Percentiles rank a stretch among this genome's conserved stretches.
phyloP scores from a whole-genome alignment of 2,329 filamentous ascomycete species.

The Colletotrichum liriopes region DNA sequence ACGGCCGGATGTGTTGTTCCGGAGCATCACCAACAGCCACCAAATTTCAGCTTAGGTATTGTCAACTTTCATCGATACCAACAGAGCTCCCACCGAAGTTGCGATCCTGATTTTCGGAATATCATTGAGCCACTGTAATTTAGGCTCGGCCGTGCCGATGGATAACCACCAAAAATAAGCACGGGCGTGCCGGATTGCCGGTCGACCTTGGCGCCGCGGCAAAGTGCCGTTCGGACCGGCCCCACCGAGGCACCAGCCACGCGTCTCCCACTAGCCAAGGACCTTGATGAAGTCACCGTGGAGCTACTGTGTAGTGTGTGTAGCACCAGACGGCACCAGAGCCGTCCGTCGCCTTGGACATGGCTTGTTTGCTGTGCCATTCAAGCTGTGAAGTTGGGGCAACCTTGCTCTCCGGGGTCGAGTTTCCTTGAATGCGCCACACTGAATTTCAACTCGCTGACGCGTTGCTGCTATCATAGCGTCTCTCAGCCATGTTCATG shows the following conservation, averaged over 20 bases:
- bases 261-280: constrained; percentile 32
- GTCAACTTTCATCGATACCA: too few relatives aligned
- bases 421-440: constrained; percentile 19
- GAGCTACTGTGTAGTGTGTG: constrained; percentile 5
- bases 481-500: constrained; percentile 29
- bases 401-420: constrained; percentile 5
- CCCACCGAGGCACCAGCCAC: constrained; percentile 19
- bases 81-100: neutral
- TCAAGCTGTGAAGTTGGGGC: constrained; percentile 5
- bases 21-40: too few relatives aligned
- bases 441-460: constrained; percentile 17
- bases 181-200: constrained; percentile 31
- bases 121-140: neutral
- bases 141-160: neutral
- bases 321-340: constrained; percentile 7
- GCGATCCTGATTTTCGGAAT: neutral
- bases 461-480: constrained; percentile 24
- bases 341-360: neutral
- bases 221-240: constrained; percentile 17
- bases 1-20: too few relatives aligned
- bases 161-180: neutral
- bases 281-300: constrained; percentile 36
- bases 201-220: constrained; percentile 34
- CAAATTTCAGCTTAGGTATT: too few relatives aligned
- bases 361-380: neutral